Base-by-base conservation (phyloP, 306 rosid species). In the Myrica gale region DNA sequence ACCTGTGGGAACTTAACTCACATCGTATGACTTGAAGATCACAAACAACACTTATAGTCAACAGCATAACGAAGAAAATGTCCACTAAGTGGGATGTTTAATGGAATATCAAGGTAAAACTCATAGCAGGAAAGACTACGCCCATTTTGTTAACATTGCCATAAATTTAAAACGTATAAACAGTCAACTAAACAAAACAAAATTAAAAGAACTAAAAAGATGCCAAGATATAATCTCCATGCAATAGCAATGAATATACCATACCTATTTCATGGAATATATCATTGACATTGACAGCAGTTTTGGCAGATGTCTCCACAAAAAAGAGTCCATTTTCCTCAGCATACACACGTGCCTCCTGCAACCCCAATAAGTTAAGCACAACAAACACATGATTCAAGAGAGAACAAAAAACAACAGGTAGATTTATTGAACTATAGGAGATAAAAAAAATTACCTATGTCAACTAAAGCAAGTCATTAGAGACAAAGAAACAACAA, bases 221-320 rank as follows among this genome's bases (percentile, higher is more conserved):
- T 26, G 62, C 62, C 43, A 52, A 71, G 45, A 9, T 7, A 48
- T 48, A 21, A 20, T 66, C 17, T 43, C 55, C 69, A 58, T 71
- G 61, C 58, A 61, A 78, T 57, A 74, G 50, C 57, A 41, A 47
- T 74, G 19, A 43, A 74, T 46, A 51, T 32, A 73, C 46, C n/a
- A 51, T 44, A 19, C 91, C 91, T 78, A 87, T 87, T 80, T 87
- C 91, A 78, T 85, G 83, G 75, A 87, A 87, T 80, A 87, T 56
- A 60, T 87, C 91, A 80, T 87, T 87, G 50, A 87, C 91, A 57
- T 87, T 87, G 75, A 84, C 74, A 63, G 91, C 85, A 73, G 87
- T 80, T 81, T 87, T 87, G 56, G 91, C 91, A 78, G 91, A 87
- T 76, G 91, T 87, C 85, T 87, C 91, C 85, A 85, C 78, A 71